Base-by-base conservation (phyloP, 1,284 basidiomycete species). In the Tilletiaria anomala region DNA sequence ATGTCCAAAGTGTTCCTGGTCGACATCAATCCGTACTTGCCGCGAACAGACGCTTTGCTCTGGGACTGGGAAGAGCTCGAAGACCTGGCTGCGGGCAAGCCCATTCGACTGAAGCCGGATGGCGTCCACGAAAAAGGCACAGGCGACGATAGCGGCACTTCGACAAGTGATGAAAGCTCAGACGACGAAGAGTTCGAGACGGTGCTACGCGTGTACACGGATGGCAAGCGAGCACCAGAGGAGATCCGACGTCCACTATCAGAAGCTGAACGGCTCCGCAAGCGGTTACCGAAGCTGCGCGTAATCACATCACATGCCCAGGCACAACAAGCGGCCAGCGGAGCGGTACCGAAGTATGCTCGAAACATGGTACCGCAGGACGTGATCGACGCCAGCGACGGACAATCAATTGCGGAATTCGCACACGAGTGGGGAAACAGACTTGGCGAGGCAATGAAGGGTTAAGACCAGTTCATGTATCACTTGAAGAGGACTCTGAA, bases 21-120 rank as follows among this genome's bases (percentile, higher is more conserved):
- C 51, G 91, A 96, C 68, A 82, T 96, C 68, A 87, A 87, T 53
- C 85, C 87, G 0, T 94, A 82, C 61, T 75, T 82, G 10, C 75
- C 77, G 1, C 78, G 78, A 24, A 94, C 89, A 15, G 89, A 96
- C 64, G 67, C 86, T 1, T 74, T 93, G 1, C 71, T 94, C 6
- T 94, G 89, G 70, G 75, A 74, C 0, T 94, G 84, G 65, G 76
- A 81, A 22, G 82, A 88, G 39, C 74, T 96, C 0, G 71, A 73
- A 22, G 35, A 21, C 4, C 33, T 43, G 34, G 32, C 45, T 20
- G 40, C 19, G 21, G n/a, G 23, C 18, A 29, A 29, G 26, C 26
- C n/a, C 8, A 8, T 29, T 29, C 26, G 10, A n/a, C 26, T 29
- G n/a, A 8, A 29, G 26, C 8, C 10, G 10, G 10, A n/a, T 29